Percentiles rank a stretch among this genome's conserved stretches.
Conservation (phyloP, 306 rosid species). For the Aeschynomene evenia region DNA sequence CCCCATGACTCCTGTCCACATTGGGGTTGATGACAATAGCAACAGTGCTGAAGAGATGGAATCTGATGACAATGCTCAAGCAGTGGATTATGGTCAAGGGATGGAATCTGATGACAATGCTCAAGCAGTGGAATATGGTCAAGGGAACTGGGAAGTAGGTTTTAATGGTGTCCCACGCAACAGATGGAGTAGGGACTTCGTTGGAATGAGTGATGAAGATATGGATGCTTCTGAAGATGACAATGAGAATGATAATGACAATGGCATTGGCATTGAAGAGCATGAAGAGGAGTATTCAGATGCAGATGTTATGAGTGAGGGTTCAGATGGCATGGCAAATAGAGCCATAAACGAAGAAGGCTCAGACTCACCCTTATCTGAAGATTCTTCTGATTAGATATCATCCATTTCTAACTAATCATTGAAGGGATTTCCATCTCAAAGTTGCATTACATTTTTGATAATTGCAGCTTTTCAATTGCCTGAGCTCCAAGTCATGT, state of each 20-base stretch:
- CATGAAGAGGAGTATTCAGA: slow-evolving; percentile 69
- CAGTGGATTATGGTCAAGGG: slow-evolving; percentile 73
- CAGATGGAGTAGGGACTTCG: slow-evolving; percentile 60
- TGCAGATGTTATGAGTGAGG: slow-evolving; percentile 68
- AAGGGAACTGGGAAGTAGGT: slow-evolving; percentile 82
- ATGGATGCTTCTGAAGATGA: slow-evolving; percentile 77
- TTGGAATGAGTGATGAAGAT: slow-evolving; percentile 75
- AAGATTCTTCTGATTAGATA: slow-evolving; percentile 82
- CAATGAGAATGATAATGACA: slow-evolving; percentile 56
- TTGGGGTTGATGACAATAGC: slow-evolving; percentile 52
- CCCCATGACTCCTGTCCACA: slow-evolving; percentile 35
- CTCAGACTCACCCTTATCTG: slow-evolving; percentile 66
- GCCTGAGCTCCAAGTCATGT: slow-evolving; percentile 29
- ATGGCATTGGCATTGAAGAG: slow-evolving; percentile 60
- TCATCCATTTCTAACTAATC: slow-evolving; percentile 26
- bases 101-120: slow-evolving; percentile 84
- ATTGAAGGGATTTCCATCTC: slow-evolving; percentile 25
- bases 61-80: slow-evolving; percentile 79
- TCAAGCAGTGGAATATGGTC: slow-evolving; percentile 76
- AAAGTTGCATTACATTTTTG: slow-evolving; percentile 50
- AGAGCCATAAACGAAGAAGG: slow-evolving; percentile 58
- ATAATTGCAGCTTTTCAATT: slow-evolving; percentile 46
- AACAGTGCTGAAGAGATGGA: slow-evolving; percentile 68
- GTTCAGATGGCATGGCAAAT: slow-evolving; percentile 60
- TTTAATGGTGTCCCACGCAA: slow-evolving; percentile 54